These are phyloP conservation scores for Solanum gracilifrons DNA, from an alignment of 257 asterid genomes.

Conservation along the genomic window DNA sequence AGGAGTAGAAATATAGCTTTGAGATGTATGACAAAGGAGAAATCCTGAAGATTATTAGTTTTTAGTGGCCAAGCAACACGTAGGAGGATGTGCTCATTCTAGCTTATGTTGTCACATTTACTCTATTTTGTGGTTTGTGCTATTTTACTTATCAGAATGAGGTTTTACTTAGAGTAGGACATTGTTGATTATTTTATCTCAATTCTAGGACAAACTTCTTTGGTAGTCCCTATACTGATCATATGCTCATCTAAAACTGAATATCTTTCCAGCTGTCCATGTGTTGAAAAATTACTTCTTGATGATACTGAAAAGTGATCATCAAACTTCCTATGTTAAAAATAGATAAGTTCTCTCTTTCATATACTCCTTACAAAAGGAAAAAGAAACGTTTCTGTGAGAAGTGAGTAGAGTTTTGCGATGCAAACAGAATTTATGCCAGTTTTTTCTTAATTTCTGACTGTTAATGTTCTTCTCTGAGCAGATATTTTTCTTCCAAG, in stretches of 20 bases:
- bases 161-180: background rate
- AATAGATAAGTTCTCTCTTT: background rate
- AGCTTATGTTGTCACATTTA: background rate
- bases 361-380: background rate
- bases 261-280: background rate
- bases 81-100: background rate
- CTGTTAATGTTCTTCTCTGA: constrained; percentile 4
- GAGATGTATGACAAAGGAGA: background rate
- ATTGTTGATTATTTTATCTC: background rate
- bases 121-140: background rate
- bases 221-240: background rate
- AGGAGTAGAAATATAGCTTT: background rate
- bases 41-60: background rate
- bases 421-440: background rate
- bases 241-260: background rate
- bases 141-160: background rate
- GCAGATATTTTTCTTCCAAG: constrained; percentile 81
- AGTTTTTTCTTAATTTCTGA: constrained; percentile 1
- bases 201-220: background rate
- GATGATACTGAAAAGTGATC: background rate
- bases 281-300: background rate
- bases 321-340: background rate
- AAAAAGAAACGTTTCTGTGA: background rate
- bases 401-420: background rate
- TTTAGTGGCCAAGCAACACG: background rate